These are phyloP conservation scores for Chlorella sorokiniana DNA, from an alignment of 139 green algal species.

Conservation along the genomic window DNA sequence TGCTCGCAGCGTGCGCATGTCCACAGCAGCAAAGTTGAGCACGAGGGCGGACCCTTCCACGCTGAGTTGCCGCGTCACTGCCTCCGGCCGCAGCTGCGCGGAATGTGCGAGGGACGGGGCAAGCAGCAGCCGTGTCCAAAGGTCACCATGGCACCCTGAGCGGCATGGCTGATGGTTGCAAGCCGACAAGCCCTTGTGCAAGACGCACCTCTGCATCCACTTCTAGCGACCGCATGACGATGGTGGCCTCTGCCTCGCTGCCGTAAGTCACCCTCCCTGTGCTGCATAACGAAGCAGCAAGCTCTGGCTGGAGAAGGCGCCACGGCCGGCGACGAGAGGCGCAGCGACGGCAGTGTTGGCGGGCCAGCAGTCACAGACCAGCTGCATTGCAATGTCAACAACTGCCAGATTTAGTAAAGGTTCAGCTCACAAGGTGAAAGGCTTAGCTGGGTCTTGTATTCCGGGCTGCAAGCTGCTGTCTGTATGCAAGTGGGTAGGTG, in stretches of 20 bases:
- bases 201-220: conserved; percentile 45
- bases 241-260: conserved; percentile 29
- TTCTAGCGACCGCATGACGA: conserved; percentile 33
- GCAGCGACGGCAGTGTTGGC: background rate
- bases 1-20: conserved; percentile 43
- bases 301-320: background rate
- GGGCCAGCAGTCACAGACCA: background rate
- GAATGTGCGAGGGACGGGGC: background rate
- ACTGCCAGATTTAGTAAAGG: background rate
- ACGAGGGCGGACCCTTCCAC: conserved; percentile 26
- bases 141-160: background rate
- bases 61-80: conserved; percentile 29
- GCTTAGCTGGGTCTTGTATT: conserved; percentile 32
- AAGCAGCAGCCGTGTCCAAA: background rate
- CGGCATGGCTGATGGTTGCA: background rate
- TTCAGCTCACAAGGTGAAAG: conserved; percentile 36
- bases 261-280: conserved; percentile 14
- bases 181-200: background rate
- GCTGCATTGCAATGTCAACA: no score
- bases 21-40: conserved; percentile 41
- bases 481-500: background rate
- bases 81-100: conserved; percentile 46
- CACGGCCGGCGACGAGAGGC: background rate
- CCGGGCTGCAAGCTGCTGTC: conserved; percentile 1
- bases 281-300: conserved; percentile 1